These are phyloP conservation scores for Nothophytophthora sp. DNA, from an alignment of 352 stramenopile species.

Conservation along the genomic window DNA sequence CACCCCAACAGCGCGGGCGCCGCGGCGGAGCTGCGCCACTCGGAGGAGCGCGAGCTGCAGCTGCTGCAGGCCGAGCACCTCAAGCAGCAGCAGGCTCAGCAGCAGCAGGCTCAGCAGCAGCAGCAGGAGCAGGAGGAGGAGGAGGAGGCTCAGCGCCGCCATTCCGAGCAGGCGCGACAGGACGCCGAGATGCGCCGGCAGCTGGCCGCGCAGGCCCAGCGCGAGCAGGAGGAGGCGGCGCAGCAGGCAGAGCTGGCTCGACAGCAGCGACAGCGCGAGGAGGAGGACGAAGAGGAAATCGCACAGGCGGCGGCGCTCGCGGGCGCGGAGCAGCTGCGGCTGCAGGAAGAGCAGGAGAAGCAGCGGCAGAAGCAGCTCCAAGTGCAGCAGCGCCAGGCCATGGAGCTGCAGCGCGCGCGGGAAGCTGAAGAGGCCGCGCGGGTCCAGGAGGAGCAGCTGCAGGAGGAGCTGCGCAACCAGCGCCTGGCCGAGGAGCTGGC, in stretches of 20 bases:
- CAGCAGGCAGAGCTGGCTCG: no score
- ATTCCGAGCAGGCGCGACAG: conserved; percentile 16
- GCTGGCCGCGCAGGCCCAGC: conserved; percentile 21
- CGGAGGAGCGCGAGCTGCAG: conserved; percentile 34
- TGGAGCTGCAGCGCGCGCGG: conserved; percentile 23
- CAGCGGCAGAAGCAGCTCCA: conserved; percentile 15
- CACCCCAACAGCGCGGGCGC: no score
- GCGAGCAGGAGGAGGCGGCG: conserved; percentile 27
- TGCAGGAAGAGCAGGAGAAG: conserved; percentile 29
- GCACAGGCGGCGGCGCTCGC: conserved; percentile 13
- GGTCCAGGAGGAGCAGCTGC: conserved; percentile 24
- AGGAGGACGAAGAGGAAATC: conserved; percentile 12
- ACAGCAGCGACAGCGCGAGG: no score
- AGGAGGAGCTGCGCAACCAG: conserved; percentile 28
- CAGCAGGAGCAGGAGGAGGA: conserved; percentile 19
- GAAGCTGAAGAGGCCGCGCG: conserved; percentile 24
- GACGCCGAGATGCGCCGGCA: conserved; percentile 23
- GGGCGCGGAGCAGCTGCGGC: conserved; percentile 28
- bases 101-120: no score
- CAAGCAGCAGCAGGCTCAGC: conserved; percentile 24
- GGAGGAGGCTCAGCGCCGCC: no score
- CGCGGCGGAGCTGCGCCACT: conserved; percentile 36
- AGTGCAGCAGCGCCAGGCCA: conserved; percentile 7
- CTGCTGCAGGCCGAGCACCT: conserved; percentile 24
- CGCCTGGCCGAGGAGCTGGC: conserved; percentile 29